Base-by-base conservation (phyloP, 306 rosid genomes). In the Rubus parviflorus region DNA sequence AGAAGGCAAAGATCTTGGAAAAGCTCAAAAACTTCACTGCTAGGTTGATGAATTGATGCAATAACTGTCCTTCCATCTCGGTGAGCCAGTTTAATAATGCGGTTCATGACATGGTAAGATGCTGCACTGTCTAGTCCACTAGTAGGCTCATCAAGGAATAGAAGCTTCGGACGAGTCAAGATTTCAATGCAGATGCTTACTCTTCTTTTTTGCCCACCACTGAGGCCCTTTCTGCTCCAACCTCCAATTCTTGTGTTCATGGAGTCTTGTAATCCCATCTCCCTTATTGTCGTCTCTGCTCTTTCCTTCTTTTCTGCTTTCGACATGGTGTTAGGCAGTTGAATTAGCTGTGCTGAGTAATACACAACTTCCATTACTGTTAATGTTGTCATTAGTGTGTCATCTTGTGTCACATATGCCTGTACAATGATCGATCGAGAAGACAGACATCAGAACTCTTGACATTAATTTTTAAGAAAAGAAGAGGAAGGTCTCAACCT, bases 51-150 rank as follows among this genome's bases (percentile, higher is more conserved):
- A 53, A 91, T 83, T 40, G 97, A 88, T 13, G 85, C 78, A 72
- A 91, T 56, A 9, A 91, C 81, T 11, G 94, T 89, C 72, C 86
- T 89, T 66, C 86, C 88, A 61, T 84, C 89, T 1, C 71, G 83
- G 19, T 8, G 74, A 20, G 85, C 86, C 9, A 89, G 72, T 4
- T 74, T 75, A 3, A 78, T 80, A 64, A 87, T 87, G 48, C 89
- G 75, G 43, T 82, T 89, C 90, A 89, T 86, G 11, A 92, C 96
- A 79, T 90, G 85, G 53, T 77, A 92, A 6, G 97, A 87, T 58
- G 92, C 92, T 15, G 96, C 93, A 51, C 90, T 90, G 23, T 92
- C 97, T 3, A 92, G 90, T 2, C 97, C 96, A 65, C 92, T 90
- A 0, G 96, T 92, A 16, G 96, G 97, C 76, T 92, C 96, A 62